Conservation (phyloP, 139 green algal genomes). For the Closterium sp. region DNA sequence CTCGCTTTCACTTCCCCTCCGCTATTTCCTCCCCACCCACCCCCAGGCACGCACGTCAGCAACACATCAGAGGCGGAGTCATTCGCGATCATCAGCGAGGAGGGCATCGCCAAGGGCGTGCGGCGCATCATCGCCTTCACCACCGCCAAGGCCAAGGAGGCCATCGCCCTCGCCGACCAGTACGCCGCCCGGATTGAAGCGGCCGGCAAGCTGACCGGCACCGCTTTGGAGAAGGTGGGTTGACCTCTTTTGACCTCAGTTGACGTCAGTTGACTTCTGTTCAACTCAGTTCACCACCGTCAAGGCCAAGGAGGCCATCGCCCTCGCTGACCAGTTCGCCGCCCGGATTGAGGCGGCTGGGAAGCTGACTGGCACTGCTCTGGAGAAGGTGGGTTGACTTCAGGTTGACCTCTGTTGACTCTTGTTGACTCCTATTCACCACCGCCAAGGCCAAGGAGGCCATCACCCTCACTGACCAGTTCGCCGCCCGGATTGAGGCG, state of each 20-base stretch:
- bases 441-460: constrained; percentile 66
- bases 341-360: constrained; percentile 54
- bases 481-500: constrained; percentile 60
- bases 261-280: neutral
- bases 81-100: constrained; percentile 93
- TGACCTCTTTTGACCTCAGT: neutral
- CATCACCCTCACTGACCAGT: constrained; percentile 63
- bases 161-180: constrained; percentile 66
- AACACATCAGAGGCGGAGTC: constrained; percentile 78
- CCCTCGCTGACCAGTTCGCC: constrained; percentile 64
- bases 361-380: constrained; percentile 29
- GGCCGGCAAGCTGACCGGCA: constrained; percentile 27
- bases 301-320: constrained; percentile 72
- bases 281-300: neutral
- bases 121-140: constrained; percentile 89
- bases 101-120: constrained; percentile 93
- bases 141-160: constrained; percentile 64
- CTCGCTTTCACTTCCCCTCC: neutral
- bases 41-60: constrained; percentile 80
- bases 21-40: neutral
- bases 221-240: constrained; percentile 56
- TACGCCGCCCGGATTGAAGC: constrained; percentile 62
- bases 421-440: neutral
- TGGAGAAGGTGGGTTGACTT: constrained; percentile 51
- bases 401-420: neutral